Percentiles rank a stretch among this genome's conserved stretches.
Conservation (phyloP, 495 filamentous ascomycete genomes). For the Hypoxylon trugodes region DNA sequence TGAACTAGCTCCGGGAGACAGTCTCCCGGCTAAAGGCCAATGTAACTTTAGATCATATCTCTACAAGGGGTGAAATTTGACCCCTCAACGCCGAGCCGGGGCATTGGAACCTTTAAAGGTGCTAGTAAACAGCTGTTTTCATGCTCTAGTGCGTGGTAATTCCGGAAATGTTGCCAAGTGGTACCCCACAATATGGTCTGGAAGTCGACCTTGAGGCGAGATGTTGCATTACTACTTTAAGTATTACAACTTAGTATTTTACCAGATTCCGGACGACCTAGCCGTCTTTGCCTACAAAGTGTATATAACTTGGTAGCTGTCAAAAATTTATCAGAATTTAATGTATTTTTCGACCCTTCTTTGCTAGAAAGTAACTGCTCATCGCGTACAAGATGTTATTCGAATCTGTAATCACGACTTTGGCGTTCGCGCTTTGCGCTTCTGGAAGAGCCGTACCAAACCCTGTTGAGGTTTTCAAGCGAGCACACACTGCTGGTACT, state of each 20-base stretch:
- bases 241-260: conserved; percentile 20
- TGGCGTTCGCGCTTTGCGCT: conserved; percentile 44
- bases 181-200: conserved; percentile 23
- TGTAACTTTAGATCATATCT: conserved; percentile 17
- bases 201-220: conserved; percentile 19
- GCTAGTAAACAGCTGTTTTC: neutral
- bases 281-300: neutral
- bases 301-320: conserved; percentile 18
- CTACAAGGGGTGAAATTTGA: conserved; percentile 7
- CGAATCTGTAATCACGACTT: conserved; percentile 35
- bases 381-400: conserved; percentile 40
- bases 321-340: neutral
- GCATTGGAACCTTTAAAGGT: conserved; percentile 16
- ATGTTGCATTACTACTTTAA: conserved; percentile 20
- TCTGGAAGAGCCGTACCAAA: conserved; percentile 44
- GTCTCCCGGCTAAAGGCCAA: conserved; percentile 32
- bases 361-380: neutral
- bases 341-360: neutral
- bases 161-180: neutral
- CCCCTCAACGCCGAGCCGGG: conserved; percentile 41
- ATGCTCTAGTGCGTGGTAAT: conserved; percentile 15
- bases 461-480: conserved; percentile 50
- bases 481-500: conserved; percentile 47
- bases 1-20: conserved; percentile 13
- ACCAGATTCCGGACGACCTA: conserved; percentile 18